Evolutionary conservation across 2,329 filamentous ascomycete genomes (phyloP).

Genomic region (Penicillium sp.): DNA sequence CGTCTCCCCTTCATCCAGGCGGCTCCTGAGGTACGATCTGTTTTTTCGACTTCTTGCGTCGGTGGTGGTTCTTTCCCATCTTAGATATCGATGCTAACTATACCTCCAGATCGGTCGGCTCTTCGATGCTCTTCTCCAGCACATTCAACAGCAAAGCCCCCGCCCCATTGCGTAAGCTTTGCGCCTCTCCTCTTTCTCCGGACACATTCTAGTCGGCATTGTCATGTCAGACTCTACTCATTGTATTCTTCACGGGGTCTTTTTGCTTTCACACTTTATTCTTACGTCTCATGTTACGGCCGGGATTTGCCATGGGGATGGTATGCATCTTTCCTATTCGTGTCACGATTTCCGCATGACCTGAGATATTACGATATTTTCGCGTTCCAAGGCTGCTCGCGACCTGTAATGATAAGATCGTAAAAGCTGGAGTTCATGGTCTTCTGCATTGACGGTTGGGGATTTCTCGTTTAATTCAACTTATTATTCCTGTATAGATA

Average conservation of each 20-base stretch:
- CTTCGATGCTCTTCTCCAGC: slow-evolving; percentile 46
- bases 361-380: slow-evolving; percentile 28
- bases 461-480: slow-evolving; percentile 23
- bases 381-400: slow-evolving; percentile 22
- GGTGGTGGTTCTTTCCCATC: background rate
- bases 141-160: slow-evolving; percentile 51
- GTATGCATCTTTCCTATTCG: slow-evolving; percentile 28
- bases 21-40: slow-evolving; percentile 69
- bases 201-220: slow-evolving; percentile 10
- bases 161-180: slow-evolving; percentile 34
- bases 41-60: background rate
- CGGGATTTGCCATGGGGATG: slow-evolving; percentile 23
- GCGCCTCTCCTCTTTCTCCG: slow-evolving; percentile 11
- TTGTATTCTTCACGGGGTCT: slow-evolving; percentile 22
- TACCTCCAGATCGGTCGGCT: slow-evolving; percentile 44
- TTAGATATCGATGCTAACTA: background rate
- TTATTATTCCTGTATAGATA: slow-evolving; percentile 8
- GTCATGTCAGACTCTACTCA: slow-evolving; percentile 6
- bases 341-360: slow-evolving; percentile 27
- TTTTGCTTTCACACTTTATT: slow-evolving; percentile 23
- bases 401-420: slow-evolving; percentile 40
- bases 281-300: slow-evolving; percentile 26
- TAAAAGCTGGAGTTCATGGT: slow-evolving; percentile 33
- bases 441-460: slow-evolving; percentile 22
- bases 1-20: slow-evolving; percentile 88